Percentiles rank a stretch among this genome's conserved stretches.
phyloP scores from a whole-genome alignment of 2,329 filamentous ascomycete species.

The Cryphonectria parasitica region DNA sequence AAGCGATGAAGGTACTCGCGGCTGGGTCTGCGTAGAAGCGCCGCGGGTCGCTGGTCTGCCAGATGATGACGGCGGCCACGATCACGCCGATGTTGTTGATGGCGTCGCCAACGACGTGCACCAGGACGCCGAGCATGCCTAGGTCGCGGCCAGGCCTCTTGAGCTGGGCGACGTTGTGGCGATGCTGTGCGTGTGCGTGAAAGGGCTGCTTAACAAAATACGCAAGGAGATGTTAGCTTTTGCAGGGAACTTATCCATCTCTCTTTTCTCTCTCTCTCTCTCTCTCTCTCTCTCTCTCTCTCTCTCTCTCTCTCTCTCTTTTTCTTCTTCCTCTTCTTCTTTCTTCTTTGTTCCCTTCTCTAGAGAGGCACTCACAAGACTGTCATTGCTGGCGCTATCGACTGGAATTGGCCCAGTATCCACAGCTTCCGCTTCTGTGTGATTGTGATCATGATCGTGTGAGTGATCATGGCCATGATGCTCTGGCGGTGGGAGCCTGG shows the following conservation, averaged over 20 bases:
- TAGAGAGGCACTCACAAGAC: neutral
- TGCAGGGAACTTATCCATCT: neutral
- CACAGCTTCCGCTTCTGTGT: constrained; percentile 27
- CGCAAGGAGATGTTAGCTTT: neutral
- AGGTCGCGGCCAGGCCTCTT: constrained; percentile 57
- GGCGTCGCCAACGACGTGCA: constrained; percentile 74
- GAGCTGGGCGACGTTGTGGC: constrained; percentile 44
- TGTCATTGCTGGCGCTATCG: constrained; percentile 1
- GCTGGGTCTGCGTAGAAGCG: constrained; percentile 75
- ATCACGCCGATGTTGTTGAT: constrained; percentile 80
- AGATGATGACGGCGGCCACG: constrained; percentile 69
- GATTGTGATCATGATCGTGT: constrained; percentile 36
- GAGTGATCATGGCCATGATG: constrained; percentile 47
- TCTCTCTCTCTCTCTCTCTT: neutral
- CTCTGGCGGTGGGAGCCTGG: constrained; percentile 31
- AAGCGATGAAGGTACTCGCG: constrained; percentile 68
- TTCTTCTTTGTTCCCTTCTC: neutral
- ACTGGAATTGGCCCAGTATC: neutral
- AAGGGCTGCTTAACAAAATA: constrained; percentile 33
- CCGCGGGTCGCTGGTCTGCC: constrained; percentile 59
- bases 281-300: neutral
- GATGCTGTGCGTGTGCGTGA: constrained; percentile 53
- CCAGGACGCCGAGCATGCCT: constrained; percentile 71
- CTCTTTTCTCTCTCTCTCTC: neutral
- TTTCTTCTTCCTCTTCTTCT: neutral